Evolutionary conservation across 73 alveolate species (phyloP), one percentile per base, ranked within the genome.

Genomic region (Paramecium pentaurelia): DNA sequence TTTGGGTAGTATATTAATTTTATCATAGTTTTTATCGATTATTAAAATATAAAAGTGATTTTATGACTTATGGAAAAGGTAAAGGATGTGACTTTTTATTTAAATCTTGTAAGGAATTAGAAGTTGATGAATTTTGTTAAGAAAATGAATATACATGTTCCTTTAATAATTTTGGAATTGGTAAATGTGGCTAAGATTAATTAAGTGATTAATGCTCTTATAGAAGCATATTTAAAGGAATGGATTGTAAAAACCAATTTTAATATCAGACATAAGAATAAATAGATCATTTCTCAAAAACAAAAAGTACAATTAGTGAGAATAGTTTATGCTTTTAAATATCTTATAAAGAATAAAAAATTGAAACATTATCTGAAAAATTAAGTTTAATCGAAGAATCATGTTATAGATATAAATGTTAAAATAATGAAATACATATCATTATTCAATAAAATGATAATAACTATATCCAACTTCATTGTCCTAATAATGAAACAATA

Each of bases 51-150:
- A n/a, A 75, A 20, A 20, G 60, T 6, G 88, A 75, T 75, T 34
- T 4, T 22, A 22, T 40, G 49, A 75, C 20, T 4, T 75, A 45
- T 37, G 88, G 88, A 1, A 34, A 38, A 20, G 14, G 9, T 16
- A 75, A 20, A 75, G 88, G 88, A 16, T 75, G 88, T 16, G 88
- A 75, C 60, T 75, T 75, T 75, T 37, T 75, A 34, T 22, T 32
- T 75, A 37, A 75, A 16, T 10, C 36, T 32, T 75, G 88, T 25
- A 54, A 54, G 32, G 58, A 37, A 14, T 34, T 4, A 75, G 30
- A 75, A 40, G n/a, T 75, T 16, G 88, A 75, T 11, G 88, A 75
- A 75, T 75, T 75, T n/a, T 75, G 88, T 18, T 3, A 75, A 16
- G 30, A 18, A 54, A 54, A 54, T 54, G 28, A 54, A 54, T 54